Base-by-base conservation (phyloP, 1,284 basidiomycete genomes). In the Moesziomyces aphidis region DNA sequence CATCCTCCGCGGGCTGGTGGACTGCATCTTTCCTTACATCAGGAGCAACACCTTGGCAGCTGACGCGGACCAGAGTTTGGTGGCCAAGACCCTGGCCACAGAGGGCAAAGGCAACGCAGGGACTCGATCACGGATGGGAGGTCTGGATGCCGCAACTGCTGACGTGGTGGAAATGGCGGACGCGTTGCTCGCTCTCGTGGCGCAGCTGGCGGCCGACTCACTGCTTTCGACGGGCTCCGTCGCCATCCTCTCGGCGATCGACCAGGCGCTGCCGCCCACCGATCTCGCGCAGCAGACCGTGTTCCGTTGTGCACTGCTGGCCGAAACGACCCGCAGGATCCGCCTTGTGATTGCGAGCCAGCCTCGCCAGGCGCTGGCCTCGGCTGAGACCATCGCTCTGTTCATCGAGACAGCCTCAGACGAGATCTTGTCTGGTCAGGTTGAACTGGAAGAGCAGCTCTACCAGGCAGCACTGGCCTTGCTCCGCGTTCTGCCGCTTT, bases 1-100 rank as follows among this genome's bases (percentile, higher is more conserved):
- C 43, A 63, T 80, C 19, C 73, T 83, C 23, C 70, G 80, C 9
- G 54, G 58, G 9, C 28, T 83, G 28, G 51, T 82, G 31, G 76
- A 78, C 22, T 78, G 78, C 44, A 56, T 81, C 22, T 70, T 65
- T 21, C 53, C 66, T 2, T 58, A 62, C 43, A 43, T 76, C 24
- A 47, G 45, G 39, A 19, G 15, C 24, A 19, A 23, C 24, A 23
- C 7, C 22, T n/a, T n/a, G 15, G 3, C 22, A 9, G 21, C 21
- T 5, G 36, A 21, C 17, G n/a, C 39, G 15, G 13, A 36, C 19
- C 17, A 17, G 24, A 13, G 19, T 31, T 17, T 45, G 17, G 11
- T 17, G 2, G 49, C 46, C 22, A 24, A 22, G 24, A 5, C 19
- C 6, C 15, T 8, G 4, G 31, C 48, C 1, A n/a, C 11, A 9